Base-by-base conservation (phyloP, 176 grass and related monocot species). In the Bromus sterilis region DNA sequence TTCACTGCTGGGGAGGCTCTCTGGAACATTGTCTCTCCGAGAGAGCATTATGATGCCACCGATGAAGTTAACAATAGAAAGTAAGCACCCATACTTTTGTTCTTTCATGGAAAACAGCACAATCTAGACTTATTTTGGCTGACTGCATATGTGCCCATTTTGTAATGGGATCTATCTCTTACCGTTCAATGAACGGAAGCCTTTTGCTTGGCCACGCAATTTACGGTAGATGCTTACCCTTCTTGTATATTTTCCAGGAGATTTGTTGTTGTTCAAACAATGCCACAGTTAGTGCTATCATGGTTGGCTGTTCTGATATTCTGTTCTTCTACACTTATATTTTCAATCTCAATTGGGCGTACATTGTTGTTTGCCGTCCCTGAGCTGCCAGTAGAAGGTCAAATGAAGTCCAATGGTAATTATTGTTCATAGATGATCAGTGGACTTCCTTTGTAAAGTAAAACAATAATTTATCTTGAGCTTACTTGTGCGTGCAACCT, bases 371-470 rank as follows among this genome's bases (percentile, higher is more conserved):
- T 66, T 77, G 46, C 49, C 66, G 73, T 91, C 57, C 67, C 86
- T 75, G 31, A 78, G 75, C 37, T 84, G 41, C 71, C 81, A 66
- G 20, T 80, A 87, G 55, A 74, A 70, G 71, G 43, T 56, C 40
- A 32, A 59, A 76, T 91, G 32, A 84, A 84, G 86, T 80, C 33
- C 29, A 91, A 91, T 85, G 89, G 85, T 91, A 91, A 82, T 71
- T 74, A 72, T 30, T 85, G 30, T 42, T 85, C 59, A 39, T 29
- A 18, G 29, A 68, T 77, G 56, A 56, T 78, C 21, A 55, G 31
- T 76, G 14, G 29, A 83, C 44, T 78, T 32, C 11, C 41, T 56
- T 79, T 57, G 49, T 53, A 30, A 73, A 36, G 31, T 36, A 66
- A 36, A 39, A 53, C 31, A 57, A 41, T 64, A 86, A 30, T 43